These are phyloP conservation scores for Coprinopsis marcescibilis DNA, from an alignment of 768 basidiomycete genomes.

Conservation along the genomic window DNA sequence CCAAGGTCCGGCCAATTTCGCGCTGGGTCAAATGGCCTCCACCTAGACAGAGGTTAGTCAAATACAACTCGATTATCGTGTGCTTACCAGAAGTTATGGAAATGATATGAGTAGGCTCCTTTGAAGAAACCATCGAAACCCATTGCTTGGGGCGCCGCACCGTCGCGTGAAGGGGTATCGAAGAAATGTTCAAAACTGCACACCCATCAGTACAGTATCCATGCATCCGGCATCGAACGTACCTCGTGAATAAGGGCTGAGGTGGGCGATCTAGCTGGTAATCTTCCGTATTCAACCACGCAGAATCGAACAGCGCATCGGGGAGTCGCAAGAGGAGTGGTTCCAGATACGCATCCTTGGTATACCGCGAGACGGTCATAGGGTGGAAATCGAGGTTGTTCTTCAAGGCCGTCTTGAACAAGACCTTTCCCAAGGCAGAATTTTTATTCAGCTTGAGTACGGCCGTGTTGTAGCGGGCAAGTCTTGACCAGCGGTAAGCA, in stretches of 20 bases:
- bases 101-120: conserved; percentile 94
- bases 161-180: conserved; percentile 64
- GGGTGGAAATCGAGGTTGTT: conserved; percentile 97
- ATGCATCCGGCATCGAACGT: conserved; percentile 19
- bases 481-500: conserved; percentile 92
- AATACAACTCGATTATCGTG: too few relatives aligned
- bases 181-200: conserved; percentile 85
- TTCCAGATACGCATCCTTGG: conserved; percentile 83
- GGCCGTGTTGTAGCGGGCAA: conserved; percentile 94
- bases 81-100: conserved; percentile 90
- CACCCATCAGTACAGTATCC: conserved; percentile 1
- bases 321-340: conserved; percentile 81
- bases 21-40: conserved; percentile 88
- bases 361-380: conserved; percentile 88
- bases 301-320: conserved; percentile 94
- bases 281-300: conserved; percentile 91
- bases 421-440: conserved; percentile 86
- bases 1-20: conserved; percentile 98
- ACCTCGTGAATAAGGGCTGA: conserved; percentile 91
- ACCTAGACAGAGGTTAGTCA: too few relatives aligned
- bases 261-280: conserved; percentile 91
- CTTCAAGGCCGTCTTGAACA: conserved; percentile 91
- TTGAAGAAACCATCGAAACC: conserved; percentile 96
- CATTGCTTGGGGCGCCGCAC: conserved; percentile 79
- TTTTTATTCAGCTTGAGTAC: conserved; percentile 91